phyloP scores from a whole-genome alignment of 352 stramenopile genomes.

The Globisporangium paroecandrum region DNA sequence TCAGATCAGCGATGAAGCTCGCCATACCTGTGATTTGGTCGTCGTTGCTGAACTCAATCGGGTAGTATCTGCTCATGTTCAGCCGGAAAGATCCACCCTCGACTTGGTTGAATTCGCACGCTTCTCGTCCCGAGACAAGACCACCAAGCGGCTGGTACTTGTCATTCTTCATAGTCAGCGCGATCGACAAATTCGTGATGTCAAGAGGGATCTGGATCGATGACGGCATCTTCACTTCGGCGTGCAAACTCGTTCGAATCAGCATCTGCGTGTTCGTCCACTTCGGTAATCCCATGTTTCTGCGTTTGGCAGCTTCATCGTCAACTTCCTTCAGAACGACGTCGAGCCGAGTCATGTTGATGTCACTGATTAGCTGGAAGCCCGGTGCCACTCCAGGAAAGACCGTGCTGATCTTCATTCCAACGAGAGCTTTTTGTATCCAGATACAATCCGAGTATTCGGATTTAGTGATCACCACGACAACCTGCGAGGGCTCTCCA shows the following conservation, averaged over 20 bases:
- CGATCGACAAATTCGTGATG: slow-evolving; percentile 65
- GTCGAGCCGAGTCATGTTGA: slow-evolving; percentile 70
- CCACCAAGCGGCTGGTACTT: slow-evolving; percentile 32
- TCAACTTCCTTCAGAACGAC: slow-evolving; percentile 43
- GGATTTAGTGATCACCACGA: slow-evolving; percentile 44
- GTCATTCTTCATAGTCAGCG: slow-evolving; percentile 47
- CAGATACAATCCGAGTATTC: slow-evolving; percentile 57
- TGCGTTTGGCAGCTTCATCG: slow-evolving; percentile 1
- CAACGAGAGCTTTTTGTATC: slow-evolving; percentile 57
- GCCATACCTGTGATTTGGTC: slow-evolving; percentile 47
- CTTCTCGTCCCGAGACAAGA: slow-evolving; percentile 50
- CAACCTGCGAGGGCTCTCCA: slow-evolving; percentile 48
- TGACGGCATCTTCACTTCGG: slow-evolving; percentile 66
- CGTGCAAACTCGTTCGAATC: slow-evolving; percentile 63
- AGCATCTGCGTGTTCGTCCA: slow-evolving; percentile 68
- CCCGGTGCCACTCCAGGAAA: slow-evolving; percentile 56
- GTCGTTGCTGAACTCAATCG: slow-evolving; percentile 42
- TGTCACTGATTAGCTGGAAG: slow-evolving; percentile 63
- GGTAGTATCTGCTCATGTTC: slow-evolving; percentile 72
- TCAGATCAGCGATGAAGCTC: slow-evolving; percentile 48
- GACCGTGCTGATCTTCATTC: slow-evolving; percentile 53
- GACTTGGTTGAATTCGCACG: slow-evolving; percentile 61
- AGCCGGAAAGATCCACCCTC: slow-evolving; percentile 55
- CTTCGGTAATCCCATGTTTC: slow-evolving; percentile 7
- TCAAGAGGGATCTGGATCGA: slow-evolving; percentile 65